phyloP scores from a whole-genome alignment of 208 protist genomes.

The Trypanosoma vivax region DNA sequence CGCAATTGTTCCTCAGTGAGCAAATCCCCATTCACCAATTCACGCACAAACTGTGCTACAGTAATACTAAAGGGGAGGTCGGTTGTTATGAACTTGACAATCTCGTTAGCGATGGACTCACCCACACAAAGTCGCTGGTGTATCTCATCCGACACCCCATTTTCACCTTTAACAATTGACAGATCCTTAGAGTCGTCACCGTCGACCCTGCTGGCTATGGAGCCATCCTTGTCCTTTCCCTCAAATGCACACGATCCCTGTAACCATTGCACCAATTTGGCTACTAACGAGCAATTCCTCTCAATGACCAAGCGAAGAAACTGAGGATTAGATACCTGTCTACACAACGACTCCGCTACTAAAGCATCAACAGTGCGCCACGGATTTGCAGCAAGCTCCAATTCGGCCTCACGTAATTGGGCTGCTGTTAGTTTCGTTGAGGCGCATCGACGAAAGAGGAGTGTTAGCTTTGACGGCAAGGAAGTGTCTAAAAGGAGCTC shows the following conservation, averaged over 20 bases:
- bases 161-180: neutral
- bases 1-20: constrained; percentile 27
- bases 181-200: neutral
- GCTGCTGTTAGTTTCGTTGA: constrained; percentile 19
- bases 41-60: constrained; percentile 52
- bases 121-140: neutral
- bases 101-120: constrained; percentile 2
- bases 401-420: constrained; percentile 21
- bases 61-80: constrained; percentile 25
- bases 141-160: neutral
- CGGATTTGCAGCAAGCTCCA: neutral
- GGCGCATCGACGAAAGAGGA: constrained; percentile 17
- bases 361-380: constrained; percentile 3
- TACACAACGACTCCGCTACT: neutral
- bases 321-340: constrained; percentile 1
- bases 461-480: constrained; percentile 23
- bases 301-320: constrained; percentile 10
- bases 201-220: neutral
- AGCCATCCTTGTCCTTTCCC: neutral
- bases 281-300: constrained; percentile 14
- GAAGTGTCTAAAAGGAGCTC: constrained; percentile 25
- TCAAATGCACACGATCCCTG: neutral
- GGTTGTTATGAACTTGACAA: constrained; percentile 34
- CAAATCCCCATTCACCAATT: constrained; percentile 27
- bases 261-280: constrained; percentile 15